These are phyloP conservation scores for Helichrysum umbraculigerum DNA, from an alignment of 129 eudicot species.

Conservation along the genomic window DNA sequence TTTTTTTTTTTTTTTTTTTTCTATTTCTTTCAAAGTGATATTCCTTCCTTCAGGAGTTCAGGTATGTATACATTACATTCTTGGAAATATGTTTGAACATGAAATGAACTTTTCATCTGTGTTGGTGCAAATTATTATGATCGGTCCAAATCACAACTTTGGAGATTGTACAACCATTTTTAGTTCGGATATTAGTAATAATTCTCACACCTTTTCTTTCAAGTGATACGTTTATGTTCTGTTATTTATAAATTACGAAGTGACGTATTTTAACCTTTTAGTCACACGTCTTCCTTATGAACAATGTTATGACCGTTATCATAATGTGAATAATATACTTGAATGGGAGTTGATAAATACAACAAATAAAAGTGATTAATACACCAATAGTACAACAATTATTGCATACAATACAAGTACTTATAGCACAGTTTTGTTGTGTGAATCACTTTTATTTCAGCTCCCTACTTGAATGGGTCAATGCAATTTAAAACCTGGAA, in stretches of 20 bases:
- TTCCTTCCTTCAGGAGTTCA: neutral
- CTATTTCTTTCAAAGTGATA: neutral
- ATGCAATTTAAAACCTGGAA: neutral
- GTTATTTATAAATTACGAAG: no score
- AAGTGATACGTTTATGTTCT: no score
- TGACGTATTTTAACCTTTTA: no score
- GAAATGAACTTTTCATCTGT: neutral
- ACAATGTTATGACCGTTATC: neutral
- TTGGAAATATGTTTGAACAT: neutral
- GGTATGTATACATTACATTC: constrained; percentile 19
- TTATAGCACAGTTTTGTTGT: no score
- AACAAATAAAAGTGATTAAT: no score
- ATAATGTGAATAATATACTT: no score
- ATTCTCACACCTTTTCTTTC: neutral
- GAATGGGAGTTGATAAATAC: no score
- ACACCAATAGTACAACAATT: no score
- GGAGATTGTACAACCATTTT: neutral
- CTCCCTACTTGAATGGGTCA: neutral
- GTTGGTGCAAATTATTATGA: neutral
- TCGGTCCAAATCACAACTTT: neutral
- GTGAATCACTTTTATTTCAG: no score
- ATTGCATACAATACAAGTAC: no score
- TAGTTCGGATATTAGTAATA: neutral
- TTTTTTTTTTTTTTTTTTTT: no score
- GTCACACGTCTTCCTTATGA: no score